A percentile compares a stretch with the other conserved stretches of the same genome.
Evolutionary conservation across 2,329 filamentous ascomycete species (phyloP).

Genomic region (Claviceps lovelessii): DNA sequence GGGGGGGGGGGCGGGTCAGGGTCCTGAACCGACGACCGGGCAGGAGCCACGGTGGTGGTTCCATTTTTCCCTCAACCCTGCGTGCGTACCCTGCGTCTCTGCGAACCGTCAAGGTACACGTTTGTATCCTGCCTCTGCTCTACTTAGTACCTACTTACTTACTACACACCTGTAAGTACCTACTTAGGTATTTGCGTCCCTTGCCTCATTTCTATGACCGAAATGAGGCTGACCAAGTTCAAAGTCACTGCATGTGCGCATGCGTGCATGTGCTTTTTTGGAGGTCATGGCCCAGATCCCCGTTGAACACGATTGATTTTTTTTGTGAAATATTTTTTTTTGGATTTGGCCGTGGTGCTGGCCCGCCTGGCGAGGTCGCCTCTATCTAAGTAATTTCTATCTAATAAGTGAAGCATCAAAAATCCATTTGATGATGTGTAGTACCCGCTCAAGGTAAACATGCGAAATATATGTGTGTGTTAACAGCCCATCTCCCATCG

Average conservation of each 20-base stretch:
- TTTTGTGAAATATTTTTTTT: too few species aligned
- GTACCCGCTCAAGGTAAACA: not conserved
- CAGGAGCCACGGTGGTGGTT: not conserved
- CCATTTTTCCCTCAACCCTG: not conserved
- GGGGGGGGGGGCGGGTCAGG: not conserved
- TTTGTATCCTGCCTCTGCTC: not conserved
- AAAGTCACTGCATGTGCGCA: not conserved
- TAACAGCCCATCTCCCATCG: not conserved
- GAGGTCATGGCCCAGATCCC: too few species aligned
- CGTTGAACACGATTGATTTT: too few species aligned
- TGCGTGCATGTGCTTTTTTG: too few species aligned
- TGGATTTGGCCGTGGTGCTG: not conserved
- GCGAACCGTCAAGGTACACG: too few species aligned
- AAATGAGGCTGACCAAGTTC: not conserved
- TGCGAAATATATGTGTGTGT: not conserved
- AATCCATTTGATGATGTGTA: not conserved
- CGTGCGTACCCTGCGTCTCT: too few species aligned
- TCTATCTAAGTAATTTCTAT: conserved; percentile 5
- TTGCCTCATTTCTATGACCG: not conserved
- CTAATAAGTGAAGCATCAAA: conserved; percentile 3
- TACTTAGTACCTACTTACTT: not conserved
- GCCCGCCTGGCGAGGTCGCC: not conserved
- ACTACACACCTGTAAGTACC: too few species aligned
- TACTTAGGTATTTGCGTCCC: not conserved
- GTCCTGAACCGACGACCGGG: not conserved